Conservation (phyloP, 108 stramenopile species). For the Ochromonas danica region DNA sequence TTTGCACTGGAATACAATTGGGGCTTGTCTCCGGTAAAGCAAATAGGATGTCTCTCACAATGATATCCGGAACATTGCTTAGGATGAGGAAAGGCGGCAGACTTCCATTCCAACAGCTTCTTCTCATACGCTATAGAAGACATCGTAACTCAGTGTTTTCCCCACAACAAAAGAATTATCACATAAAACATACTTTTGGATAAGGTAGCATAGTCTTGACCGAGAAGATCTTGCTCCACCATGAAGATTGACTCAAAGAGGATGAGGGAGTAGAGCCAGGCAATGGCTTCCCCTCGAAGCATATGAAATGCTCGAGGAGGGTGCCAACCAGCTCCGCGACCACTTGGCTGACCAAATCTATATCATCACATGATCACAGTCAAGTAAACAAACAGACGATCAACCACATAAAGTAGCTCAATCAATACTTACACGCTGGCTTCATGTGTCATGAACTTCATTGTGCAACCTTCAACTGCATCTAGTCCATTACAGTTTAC, state of each 20-base stretch:
- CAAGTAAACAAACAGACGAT: background rate
- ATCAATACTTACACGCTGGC: slow-evolving; percentile 2
- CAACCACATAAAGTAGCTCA: background rate
- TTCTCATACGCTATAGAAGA: background rate
- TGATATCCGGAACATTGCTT: background rate
- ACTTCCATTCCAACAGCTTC: background rate
- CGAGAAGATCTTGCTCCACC: slow-evolving; percentile 26
- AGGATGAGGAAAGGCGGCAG: background rate
- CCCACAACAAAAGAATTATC: background rate
- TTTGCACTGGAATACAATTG: background rate
- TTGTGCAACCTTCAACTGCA: background rate
- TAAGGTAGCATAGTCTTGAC: background rate
- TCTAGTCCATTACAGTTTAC: background rate
- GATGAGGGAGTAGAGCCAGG: slow-evolving; percentile 18
- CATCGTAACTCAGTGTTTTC: background rate
- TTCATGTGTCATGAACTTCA: slow-evolving; percentile 33
- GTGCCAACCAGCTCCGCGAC: slow-evolving; percentile 27
- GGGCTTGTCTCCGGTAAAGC: background rate
- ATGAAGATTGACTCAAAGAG: background rate
- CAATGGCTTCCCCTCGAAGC: slow-evolving; percentile 25
- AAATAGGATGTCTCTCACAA: background rate
- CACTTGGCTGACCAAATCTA: background rate
- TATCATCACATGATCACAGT: background rate
- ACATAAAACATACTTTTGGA: background rate
- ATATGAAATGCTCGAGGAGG: slow-evolving; percentile 28